These are phyloP conservation scores for Thelonectria discophora DNA, from an alignment of 2,329 filamentous ascomycete species.

Conservation along the genomic window DNA sequence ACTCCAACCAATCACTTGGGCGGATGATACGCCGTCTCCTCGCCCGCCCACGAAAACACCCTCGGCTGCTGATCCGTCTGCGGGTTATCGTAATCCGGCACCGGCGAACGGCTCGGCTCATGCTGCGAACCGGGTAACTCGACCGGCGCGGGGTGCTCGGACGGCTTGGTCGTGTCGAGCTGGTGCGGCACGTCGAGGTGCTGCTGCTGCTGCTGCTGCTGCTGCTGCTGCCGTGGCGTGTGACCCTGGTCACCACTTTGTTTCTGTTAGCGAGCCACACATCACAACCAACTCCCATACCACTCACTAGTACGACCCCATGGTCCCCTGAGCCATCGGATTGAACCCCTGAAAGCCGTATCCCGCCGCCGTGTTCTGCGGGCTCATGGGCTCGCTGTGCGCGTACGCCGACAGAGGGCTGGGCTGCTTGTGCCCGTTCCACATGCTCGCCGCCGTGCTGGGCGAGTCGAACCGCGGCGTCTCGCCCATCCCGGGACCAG, in stretches of 20 bases:
- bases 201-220: conserved; percentile 7
- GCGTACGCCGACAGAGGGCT: conserved; percentile 43
- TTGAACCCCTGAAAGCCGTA: conserved; percentile 33
- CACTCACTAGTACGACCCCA: conserved; percentile 44
- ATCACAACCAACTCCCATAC: neutral
- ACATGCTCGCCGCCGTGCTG: conserved; percentile 28
- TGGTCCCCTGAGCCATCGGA: conserved; percentile 29
- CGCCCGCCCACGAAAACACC: conserved; percentile 45
- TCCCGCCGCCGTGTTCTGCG: conserved; percentile 36
- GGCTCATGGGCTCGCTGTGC: conserved; percentile 46
- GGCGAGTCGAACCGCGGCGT: conserved; percentile 32
- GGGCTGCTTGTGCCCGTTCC: conserved; percentile 34
- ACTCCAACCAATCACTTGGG: conserved; percentile 22
- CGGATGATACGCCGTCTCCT: conserved; percentile 42
- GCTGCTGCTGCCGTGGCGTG: conserved; percentile 16
- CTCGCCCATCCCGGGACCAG: conserved; percentile 25
- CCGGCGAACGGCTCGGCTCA: conserved; percentile 45
- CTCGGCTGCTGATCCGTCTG: conserved; percentile 2
- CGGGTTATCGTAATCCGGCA: conserved; percentile 45
- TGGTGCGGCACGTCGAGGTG: conserved; percentile 29
- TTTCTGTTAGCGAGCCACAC: conserved; percentile 6
- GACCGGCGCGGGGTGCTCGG: conserved; percentile 35
- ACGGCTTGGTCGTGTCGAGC: conserved; percentile 32
- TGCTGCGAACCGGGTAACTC: conserved; percentile 48
- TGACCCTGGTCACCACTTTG: conserved; percentile 25